phyloP scores from a whole-genome alignment of 306 rosid genomes.

The Dryas drummondii region DNA sequence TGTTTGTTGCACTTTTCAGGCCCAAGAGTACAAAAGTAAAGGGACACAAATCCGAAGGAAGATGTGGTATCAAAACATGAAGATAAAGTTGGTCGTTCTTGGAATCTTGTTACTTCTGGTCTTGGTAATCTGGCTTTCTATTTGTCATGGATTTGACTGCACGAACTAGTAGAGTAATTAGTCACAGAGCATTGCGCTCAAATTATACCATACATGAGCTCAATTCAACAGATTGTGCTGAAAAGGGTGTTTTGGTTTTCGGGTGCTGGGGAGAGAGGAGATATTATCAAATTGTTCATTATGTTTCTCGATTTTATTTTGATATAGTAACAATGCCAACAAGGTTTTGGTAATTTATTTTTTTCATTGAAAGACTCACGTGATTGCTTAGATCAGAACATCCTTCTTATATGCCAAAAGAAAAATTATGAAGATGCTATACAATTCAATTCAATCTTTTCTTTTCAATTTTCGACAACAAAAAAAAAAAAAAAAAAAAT shows the following conservation, averaged over 20 bases:
- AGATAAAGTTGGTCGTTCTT: constrained; percentile 78
- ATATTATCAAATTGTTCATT: constrained; percentile 32
- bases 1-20: constrained; percentile 50
- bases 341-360: neutral
- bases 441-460: neutral
- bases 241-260: neutral
- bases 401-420: neutral
- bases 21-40: constrained; percentile 58
- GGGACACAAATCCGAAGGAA: constrained; percentile 77
- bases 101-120: constrained; percentile 67
- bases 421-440: neutral
- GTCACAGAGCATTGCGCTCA: constrained; percentile 22
- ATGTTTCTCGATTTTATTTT: constrained; percentile 24
- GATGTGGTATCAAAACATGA: constrained; percentile 99
- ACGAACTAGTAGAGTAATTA: constrained; percentile 46
- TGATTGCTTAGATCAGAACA: neutral
- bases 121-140: constrained; percentile 83
- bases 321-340: constrained; percentile 25
- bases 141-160: constrained; percentile 90
- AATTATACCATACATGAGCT: constrained; percentile 19
- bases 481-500: too few species aligned
- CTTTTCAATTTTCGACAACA: too few species aligned
- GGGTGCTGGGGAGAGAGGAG: neutral
- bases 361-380: neutral
- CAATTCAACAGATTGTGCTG: constrained; percentile 23